Percentiles rank a stretch among this genome's conserved stretches.
Evolutionary conservation across 129 eudicot genomes (phyloP).

Genomic region (Pittosporum tobira): DNA sequence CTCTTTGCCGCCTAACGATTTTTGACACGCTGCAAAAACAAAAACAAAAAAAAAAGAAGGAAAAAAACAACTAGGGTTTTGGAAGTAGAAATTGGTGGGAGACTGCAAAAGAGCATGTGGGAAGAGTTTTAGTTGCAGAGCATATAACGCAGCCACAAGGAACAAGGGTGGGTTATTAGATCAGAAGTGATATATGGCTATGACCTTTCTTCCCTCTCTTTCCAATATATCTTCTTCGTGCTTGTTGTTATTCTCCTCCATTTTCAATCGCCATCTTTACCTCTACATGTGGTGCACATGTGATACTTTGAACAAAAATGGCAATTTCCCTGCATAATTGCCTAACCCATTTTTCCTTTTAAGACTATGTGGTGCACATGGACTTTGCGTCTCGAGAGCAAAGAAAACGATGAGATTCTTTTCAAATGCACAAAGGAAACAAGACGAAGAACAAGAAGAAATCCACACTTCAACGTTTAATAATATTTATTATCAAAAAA

Average conservation of each 20-base stretch:
- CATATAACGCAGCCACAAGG: constrained; percentile 16
- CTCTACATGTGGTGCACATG: constrained; percentile 50
- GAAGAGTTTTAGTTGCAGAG: constrained; percentile 4
- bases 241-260: too few species aligned
- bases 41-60: neutral
- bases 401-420: too few species aligned
- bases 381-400: too few species aligned
- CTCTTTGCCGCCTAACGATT: neutral
- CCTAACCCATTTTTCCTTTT: neutral
- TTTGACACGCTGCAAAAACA: neutral
- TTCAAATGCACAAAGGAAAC: too few species aligned
- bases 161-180: too few species aligned
- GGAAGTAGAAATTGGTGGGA: too few species aligned
- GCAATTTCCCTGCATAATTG: constrained; percentile 18
- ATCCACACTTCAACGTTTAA: neutral
- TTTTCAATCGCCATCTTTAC: constrained; percentile 18
- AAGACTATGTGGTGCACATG: too few species aligned
- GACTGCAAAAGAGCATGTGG: neutral
- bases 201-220: too few species aligned
- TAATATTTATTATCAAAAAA: constrained; percentile 7
- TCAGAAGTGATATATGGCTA: too few species aligned
- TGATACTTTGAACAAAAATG: constrained; percentile 26
- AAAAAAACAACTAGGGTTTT: neutral
- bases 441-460: neutral
- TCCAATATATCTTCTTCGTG: neutral